phyloP scores from a whole-genome alignment of 2,329 filamentous ascomycete genomes.

The Lasiodiplodia hormozganensis region DNA sequence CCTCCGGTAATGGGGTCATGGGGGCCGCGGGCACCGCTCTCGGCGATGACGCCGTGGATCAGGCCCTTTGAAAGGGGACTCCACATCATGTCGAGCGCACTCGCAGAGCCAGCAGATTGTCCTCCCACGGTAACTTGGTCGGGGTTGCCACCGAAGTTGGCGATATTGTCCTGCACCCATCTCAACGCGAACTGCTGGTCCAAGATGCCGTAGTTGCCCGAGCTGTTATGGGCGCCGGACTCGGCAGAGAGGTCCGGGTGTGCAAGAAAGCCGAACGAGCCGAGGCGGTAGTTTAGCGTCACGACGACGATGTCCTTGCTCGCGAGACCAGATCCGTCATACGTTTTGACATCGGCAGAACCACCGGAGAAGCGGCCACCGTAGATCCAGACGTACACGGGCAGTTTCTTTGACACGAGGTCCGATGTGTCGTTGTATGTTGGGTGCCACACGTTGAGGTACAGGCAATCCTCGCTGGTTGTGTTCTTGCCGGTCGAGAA shows the following conservation, averaged over 20 bases:
- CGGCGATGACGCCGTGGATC: slow-evolving; percentile 17
- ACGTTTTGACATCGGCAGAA: slow-evolving; percentile 31
- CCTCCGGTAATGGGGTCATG: slow-evolving; percentile 3
- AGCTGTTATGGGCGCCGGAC: slow-evolving; percentile 22
- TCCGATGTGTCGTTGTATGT: not conserved
- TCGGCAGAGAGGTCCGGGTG: slow-evolving; percentile 11
- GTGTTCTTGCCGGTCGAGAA: slow-evolving; percentile 16
- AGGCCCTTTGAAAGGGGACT: slow-evolving; percentile 60
- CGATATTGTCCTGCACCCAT: slow-evolving; percentile 51
- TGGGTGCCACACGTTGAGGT: slow-evolving; percentile 41
- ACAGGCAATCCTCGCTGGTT: slow-evolving; percentile 40
- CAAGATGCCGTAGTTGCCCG: slow-evolving; percentile 46
- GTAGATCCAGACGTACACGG: slow-evolving; percentile 60
- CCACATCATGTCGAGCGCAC: slow-evolving; percentile 44
- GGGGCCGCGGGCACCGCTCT: slow-evolving; percentile 31
- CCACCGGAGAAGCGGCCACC: slow-evolving; percentile 38
- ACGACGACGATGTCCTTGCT: slow-evolving; percentile 37
- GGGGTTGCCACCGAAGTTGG: slow-evolving; percentile 54
- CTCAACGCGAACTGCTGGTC: slow-evolving; percentile 49
- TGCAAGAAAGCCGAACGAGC: slow-evolving; percentile 51
- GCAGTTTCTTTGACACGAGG: slow-evolving; percentile 20
- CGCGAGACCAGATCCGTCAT: slow-evolving; percentile 34
- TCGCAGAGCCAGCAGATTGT: slow-evolving; percentile 49
- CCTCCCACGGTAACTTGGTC: slow-evolving; percentile 55
- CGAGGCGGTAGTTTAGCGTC: slow-evolving; percentile 44